phyloP scores from a whole-genome alignment of 495 filamentous ascomycete genomes.

The Geoglossum glabrum region DNA sequence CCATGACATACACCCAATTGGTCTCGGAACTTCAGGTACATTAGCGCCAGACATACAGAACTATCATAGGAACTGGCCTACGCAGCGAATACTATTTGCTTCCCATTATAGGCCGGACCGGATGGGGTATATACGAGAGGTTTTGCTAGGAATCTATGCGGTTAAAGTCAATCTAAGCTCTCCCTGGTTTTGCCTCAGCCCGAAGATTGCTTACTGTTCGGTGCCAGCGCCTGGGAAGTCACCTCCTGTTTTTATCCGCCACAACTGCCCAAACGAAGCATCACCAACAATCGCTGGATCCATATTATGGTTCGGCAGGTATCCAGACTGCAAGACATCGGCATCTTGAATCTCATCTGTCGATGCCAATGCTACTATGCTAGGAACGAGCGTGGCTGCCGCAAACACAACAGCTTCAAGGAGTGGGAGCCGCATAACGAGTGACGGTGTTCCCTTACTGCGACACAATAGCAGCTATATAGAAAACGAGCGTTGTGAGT shows the following conservation, averaged over 20 bases:
- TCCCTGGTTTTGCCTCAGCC: slow-evolving; percentile 10
- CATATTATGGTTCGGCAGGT: slow-evolving; percentile 26
- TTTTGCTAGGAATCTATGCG: slow-evolving; percentile 18
- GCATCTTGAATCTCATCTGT: slow-evolving; percentile 21
- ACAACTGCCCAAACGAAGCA: slow-evolving; percentile 18
- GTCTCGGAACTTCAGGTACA: slow-evolving; percentile 11
- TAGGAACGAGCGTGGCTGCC: background rate
- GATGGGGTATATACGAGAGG: slow-evolving; percentile 22
- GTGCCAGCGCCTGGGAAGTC: background rate
- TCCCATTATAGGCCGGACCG: slow-evolving; percentile 7
- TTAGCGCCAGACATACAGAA: background rate
- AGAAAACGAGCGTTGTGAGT: background rate
- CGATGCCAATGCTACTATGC: slow-evolving; percentile 7
- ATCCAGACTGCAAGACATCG: slow-evolving; percentile 22
- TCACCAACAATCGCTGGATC: slow-evolving; percentile 21
- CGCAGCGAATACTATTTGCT: slow-evolving; percentile 22
- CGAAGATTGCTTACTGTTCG: slow-evolving; percentile 2
- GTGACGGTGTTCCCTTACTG: background rate
- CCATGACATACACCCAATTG: slow-evolving; percentile 18
- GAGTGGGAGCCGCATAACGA: background rate
- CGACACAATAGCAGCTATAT: background rate
- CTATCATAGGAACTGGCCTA: background rate
- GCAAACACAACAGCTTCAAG: background rate
- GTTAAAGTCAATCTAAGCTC: background rate
- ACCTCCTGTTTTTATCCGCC: slow-evolving; percentile 9